A percentile compares a stretch with the other conserved stretches of the same genome.
These are phyloP conservation scores for Pelargonium fulgidum DNA, from an alignment of 441 rosid genomes.

Conservation along the genomic window DNA sequence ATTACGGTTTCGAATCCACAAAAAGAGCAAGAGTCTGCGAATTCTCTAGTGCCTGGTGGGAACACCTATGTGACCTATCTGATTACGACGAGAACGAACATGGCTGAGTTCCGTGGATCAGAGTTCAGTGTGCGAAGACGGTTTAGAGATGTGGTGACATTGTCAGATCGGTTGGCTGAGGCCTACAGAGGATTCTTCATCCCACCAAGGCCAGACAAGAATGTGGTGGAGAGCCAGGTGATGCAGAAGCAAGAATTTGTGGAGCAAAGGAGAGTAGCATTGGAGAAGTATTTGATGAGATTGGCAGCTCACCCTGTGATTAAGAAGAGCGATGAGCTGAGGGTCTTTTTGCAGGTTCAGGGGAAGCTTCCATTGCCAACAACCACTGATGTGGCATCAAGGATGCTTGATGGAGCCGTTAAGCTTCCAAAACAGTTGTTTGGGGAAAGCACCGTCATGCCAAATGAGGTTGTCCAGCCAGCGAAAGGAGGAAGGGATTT, in stretches of 20 bases:
- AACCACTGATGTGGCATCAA: constrained; percentile 72
- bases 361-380: constrained; percentile 60
- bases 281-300: constrained; percentile 72
- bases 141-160: constrained; percentile 66
- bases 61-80: constrained; percentile 57
- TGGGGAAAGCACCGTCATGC: constrained; percentile 54
- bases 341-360: constrained; percentile 63
- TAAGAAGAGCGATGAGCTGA: constrained; percentile 66
- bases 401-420: constrained; percentile 83
- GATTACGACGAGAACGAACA: constrained; percentile 68
- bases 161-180: constrained; percentile 69
- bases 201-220: constrained; percentile 82
- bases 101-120: constrained; percentile 44
- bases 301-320: constrained; percentile 64
- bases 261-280: constrained; percentile 71
- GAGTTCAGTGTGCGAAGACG: constrained; percentile 73
- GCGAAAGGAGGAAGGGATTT: constrained; percentile 79
- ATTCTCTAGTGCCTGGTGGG: constrained; percentile 77
- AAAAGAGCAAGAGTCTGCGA: constrained; percentile 60
- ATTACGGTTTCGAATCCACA: constrained; percentile 77
- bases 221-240: constrained; percentile 76
- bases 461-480: constrained; percentile 70
- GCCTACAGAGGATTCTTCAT: constrained; percentile 66
- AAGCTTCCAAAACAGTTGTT: constrained; percentile 73
- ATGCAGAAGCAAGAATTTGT: constrained; percentile 92